These are phyloP conservation scores for Casuarina equisetifolia DNA, from an alignment of 306 rosid genomes.

Conservation along the genomic window DNA sequence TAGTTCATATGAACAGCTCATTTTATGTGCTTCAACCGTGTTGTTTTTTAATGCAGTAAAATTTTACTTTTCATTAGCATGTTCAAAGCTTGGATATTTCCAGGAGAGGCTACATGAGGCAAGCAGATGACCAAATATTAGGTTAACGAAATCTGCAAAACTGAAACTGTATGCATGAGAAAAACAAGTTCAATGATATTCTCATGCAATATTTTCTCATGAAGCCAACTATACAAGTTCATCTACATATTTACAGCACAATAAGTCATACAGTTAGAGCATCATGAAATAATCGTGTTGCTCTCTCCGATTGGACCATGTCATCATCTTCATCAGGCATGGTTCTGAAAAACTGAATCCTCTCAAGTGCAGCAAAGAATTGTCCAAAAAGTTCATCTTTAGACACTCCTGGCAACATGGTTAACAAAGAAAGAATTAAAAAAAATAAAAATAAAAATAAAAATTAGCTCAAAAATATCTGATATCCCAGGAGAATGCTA, in stretches of 20 bases:
- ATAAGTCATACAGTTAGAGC: conserved; percentile 55
- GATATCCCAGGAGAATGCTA: conserved; percentile 15
- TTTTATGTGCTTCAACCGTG: not conserved
- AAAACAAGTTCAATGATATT: not conserved
- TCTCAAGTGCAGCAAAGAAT: conserved; percentile 83
- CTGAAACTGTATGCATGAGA: conserved; percentile 3
- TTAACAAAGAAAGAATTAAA: not conserved
- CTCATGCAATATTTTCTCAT: not conserved
- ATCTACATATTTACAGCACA: conserved; percentile 16
- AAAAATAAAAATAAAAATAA: not conserved
- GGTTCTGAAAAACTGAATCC: conserved; percentile 51
- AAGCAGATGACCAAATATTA: not conserved
- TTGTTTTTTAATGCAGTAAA: not conserved
- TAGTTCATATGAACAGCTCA: not conserved
- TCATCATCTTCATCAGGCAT: conserved; percentile 77
- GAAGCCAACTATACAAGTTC: conserved; percentile 8
- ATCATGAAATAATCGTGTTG: conserved; percentile 56
- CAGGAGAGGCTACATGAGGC: not conserved
- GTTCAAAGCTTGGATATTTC: not conserved
- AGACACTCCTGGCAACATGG: conserved; percentile 49
- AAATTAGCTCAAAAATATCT: not conserved
- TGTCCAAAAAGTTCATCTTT: conserved; percentile 80
- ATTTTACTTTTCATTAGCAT: not conserved
- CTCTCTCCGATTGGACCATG: conserved; percentile 67
- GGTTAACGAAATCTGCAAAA: not conserved